Evolutionary conservation across 768 basidiomycete genomes (phyloP).

Genomic region (Pulveroboletus ravenelii): DNA sequence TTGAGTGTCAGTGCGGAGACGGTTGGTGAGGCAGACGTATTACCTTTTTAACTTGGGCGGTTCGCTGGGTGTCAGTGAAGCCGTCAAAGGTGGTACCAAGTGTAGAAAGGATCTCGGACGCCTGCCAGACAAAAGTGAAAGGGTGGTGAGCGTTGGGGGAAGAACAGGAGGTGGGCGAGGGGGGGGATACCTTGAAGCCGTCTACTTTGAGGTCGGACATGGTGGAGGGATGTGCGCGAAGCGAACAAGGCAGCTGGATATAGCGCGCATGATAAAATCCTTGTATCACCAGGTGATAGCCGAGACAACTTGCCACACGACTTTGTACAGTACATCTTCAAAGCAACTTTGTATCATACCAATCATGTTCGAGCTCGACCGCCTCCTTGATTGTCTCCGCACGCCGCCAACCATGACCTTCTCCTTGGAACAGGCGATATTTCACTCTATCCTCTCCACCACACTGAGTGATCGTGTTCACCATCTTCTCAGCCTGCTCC

Average conservation of each 20-base stretch:
- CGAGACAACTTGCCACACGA: not conserved
- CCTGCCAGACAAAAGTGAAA: constrained; percentile 45
- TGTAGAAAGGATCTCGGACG: constrained; percentile 58
- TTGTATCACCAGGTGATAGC: no score
- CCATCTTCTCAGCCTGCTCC: constrained; percentile 45
- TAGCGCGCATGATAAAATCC: constrained; percentile 3
- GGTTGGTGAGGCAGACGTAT: not conserved
- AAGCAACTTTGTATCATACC: constrained; percentile 28
- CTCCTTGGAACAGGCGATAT: constrained; percentile 40
- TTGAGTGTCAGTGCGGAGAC: not conserved
- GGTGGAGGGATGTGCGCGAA: constrained; percentile 4
- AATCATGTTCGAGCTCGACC: constrained; percentile 32
- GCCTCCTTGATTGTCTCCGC: constrained; percentile 34
- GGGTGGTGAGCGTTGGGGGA: not conserved
- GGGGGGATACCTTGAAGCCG: constrained; percentile 59
- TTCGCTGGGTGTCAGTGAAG: constrained; percentile 58
- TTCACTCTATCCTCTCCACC: constrained; percentile 28
- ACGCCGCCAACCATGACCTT: constrained; percentile 41
- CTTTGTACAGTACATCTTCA: not conserved
- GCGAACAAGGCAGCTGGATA: not conserved
- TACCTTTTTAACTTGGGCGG: constrained; percentile 70
- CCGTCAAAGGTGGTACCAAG: constrained; percentile 50
- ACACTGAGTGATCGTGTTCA: constrained; percentile 20
- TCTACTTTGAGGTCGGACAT: constrained; percentile 72
- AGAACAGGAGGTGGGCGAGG: not conserved